Conservation (phyloP, 768 basidiomycete genomes). For the Kwoniella botswanensis region DNA sequence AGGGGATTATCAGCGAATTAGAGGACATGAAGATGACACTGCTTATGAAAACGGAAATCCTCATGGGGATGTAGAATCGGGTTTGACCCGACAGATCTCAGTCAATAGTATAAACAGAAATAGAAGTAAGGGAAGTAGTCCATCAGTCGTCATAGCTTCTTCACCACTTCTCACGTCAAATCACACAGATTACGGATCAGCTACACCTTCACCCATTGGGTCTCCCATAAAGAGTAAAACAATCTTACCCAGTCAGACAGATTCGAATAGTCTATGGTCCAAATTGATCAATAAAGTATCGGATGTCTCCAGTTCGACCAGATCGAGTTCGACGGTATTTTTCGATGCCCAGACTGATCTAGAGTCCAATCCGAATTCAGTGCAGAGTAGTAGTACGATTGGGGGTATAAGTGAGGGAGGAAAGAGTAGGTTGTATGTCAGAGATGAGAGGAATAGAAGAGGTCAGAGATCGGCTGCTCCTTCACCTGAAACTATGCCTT, state of each 20-base stretch:
- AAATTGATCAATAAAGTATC: slow-evolving; percentile 16
- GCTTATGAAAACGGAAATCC: background rate
- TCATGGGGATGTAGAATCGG: slow-evolving; percentile 10
- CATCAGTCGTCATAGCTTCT: slow-evolving; percentile 16
- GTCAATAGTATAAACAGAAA: slow-evolving; percentile 1
- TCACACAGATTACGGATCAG: slow-evolving; percentile 18
- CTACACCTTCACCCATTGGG: slow-evolving; percentile 22
- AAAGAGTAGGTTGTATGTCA: slow-evolving; percentile 4
- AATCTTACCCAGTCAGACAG: background rate
- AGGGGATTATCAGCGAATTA: slow-evolving; percentile 9
- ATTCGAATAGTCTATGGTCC: slow-evolving; percentile 12
- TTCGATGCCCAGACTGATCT: slow-evolving; percentile 15
- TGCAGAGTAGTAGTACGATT: background rate
- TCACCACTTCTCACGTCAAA: slow-evolving; percentile 23
- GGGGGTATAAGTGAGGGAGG: background rate
- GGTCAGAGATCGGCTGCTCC: slow-evolving; percentile 16
- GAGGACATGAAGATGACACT: slow-evolving; percentile 2
- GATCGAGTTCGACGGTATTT: slow-evolving; percentile 13
- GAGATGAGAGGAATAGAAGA: slow-evolving; percentile 12
- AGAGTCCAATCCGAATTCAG: background rate
- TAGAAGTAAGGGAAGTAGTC: background rate
- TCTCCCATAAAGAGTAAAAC: slow-evolving; percentile 5
- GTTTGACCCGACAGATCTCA: slow-evolving; percentile 7
- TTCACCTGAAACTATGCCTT: slow-evolving; percentile 20
- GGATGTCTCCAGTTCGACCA: slow-evolving; percentile 6